Evolutionary conservation across 1,284 basidiomycete genomes (phyloP).

Genomic region (Cutaneotrichosporon arboriforme): DNA sequence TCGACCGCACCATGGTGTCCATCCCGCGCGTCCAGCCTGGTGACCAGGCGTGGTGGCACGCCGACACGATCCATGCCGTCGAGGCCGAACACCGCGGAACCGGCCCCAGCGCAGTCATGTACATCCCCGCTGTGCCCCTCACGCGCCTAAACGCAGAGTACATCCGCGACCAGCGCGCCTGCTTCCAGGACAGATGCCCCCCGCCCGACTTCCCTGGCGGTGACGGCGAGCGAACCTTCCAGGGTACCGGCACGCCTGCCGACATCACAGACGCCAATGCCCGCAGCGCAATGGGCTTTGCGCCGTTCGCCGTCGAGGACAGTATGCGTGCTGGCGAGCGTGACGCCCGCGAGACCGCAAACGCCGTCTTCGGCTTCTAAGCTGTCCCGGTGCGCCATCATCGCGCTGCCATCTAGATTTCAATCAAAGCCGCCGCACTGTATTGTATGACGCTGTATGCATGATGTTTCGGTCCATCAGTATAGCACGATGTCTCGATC

Average conservation of each 20-base stretch:
- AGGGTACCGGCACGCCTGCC: constrained; percentile 50
- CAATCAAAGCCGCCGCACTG: background rate
- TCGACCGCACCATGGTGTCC: constrained; percentile 65
- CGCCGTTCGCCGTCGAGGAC: constrained; percentile 22
- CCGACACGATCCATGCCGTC: constrained; percentile 68
- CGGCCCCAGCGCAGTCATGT: constrained; percentile 66
- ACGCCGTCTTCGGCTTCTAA: constrained; percentile 15
- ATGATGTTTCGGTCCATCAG: background rate
- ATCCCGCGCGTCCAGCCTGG: constrained; percentile 68
- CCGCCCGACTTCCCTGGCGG: constrained; percentile 72
- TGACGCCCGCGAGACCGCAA: constrained; percentile 16
- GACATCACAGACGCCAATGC: constrained; percentile 53
- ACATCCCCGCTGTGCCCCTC: constrained; percentile 70
- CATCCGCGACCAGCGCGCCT: constrained; percentile 56
- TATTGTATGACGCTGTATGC: background rate
- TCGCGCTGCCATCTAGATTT: too few species aligned
- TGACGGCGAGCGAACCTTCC: constrained; percentile 60
- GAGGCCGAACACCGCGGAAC: constrained; percentile 59
- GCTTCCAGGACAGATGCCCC: constrained; percentile 57
- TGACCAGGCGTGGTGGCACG: constrained; percentile 78
- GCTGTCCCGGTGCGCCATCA: background rate
- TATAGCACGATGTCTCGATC: background rate
- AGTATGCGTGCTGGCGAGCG: constrained; percentile 20
- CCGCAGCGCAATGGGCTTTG: constrained; percentile 44
- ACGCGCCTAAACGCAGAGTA: constrained; percentile 62